phyloP scores from a whole-genome alignment of 192 early-diverging fungal genomes.

The Linnemannia zychae region DNA sequence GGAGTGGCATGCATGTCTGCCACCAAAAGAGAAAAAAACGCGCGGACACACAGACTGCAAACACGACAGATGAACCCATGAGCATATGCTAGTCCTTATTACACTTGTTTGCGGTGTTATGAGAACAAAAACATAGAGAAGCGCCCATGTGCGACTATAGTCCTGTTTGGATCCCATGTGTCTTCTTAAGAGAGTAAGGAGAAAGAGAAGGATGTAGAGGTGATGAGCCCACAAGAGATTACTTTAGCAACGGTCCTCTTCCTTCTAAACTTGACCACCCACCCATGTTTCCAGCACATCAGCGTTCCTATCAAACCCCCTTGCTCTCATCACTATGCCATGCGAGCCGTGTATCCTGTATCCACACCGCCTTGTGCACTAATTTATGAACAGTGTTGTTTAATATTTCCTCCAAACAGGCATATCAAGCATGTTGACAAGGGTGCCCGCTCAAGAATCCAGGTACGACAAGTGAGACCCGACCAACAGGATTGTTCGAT shows the following conservation, averaged over 20 bases:
- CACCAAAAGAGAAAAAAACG: neutral
- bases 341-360: neutral
- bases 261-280: neutral
- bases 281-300: neutral
- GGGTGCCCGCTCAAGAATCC: neutral
- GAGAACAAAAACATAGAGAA: too few relatives aligned
- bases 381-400: too few relatives aligned
- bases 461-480: neutral
- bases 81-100: neutral
- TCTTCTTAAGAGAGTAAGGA: neutral
- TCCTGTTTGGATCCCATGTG: neutral
- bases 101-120: neutral
- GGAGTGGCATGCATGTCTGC: neutral
- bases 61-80: neutral
- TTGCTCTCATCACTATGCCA: neutral
- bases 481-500: neutral
- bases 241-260: neutral
- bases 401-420: too few relatives aligned
- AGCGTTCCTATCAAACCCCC: neutral
- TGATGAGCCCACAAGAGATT: neutral
- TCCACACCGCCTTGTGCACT: neutral
- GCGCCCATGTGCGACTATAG: neutral
- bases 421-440: too few relatives aligned
- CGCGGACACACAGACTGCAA: neutral
- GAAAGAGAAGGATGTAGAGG: conserved; percentile 3